phyloP scores from a whole-genome alignment of 2,329 filamentous ascomycete genomes.

The Macroventuria anomochaeta region DNA sequence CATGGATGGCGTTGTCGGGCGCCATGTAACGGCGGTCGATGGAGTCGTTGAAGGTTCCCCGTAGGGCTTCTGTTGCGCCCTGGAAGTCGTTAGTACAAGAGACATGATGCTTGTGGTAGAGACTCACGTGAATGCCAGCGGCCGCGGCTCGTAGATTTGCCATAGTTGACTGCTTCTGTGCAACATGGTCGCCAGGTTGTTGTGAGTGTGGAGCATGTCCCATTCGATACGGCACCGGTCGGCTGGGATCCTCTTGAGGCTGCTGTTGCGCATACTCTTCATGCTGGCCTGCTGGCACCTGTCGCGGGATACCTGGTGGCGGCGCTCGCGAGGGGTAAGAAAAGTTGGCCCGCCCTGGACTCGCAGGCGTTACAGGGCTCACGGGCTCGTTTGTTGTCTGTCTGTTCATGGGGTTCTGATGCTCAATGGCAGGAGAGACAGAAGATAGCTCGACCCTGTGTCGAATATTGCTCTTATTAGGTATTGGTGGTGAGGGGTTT shows the following conservation, averaged over 20 bases:
- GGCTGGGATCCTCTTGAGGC: constrained; percentile 19
- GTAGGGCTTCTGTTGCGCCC: constrained; percentile 47
- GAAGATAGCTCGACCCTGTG: constrained; percentile 45
- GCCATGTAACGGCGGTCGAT: constrained; percentile 40
- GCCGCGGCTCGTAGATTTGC: constrained; percentile 45
- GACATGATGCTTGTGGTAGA: neutral
- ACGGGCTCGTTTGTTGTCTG: constrained; percentile 27
- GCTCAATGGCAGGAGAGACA: constrained; percentile 42
- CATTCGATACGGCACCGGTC: constrained; percentile 30
- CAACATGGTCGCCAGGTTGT: constrained; percentile 4
- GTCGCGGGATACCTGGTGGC: constrained; percentile 41
- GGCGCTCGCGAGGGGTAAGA: constrained; percentile 45
- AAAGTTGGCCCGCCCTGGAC: constrained; percentile 42
- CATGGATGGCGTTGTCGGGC: constrained; percentile 34
- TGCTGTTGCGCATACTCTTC: constrained; percentile 9
- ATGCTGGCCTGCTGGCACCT: constrained; percentile 26
- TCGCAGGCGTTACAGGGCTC: constrained; percentile 36
- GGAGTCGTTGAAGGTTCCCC: constrained; percentile 43
- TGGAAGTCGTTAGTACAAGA: constrained; percentile 19
- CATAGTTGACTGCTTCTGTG: constrained; percentile 39
- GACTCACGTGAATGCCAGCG: constrained; percentile 46
- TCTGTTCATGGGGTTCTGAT: constrained; percentile 42
- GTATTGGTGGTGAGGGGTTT: constrained; percentile 40
- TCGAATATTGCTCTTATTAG: constrained; percentile 45
- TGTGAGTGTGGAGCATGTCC: constrained; percentile 26